Conservation (phyloP, 441 rosid species). For the Lepidium campestre region DNA sequence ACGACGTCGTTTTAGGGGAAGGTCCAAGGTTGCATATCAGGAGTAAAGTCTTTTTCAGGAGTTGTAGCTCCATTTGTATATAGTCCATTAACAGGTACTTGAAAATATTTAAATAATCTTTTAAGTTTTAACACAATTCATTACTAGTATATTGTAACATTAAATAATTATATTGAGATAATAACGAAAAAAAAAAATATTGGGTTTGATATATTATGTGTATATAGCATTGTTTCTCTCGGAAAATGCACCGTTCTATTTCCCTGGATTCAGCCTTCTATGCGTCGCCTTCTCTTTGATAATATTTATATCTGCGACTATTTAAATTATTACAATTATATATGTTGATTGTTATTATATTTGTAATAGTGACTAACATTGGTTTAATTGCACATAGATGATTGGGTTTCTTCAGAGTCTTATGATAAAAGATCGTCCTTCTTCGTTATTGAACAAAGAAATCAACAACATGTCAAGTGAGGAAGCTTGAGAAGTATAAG, state of each 20-base stretch:
- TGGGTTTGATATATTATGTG: too few species aligned
- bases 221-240: slow-evolving; percentile 67
- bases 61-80: slow-evolving; percentile 61
- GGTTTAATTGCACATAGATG: slow-evolving; percentile 41
- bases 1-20: slow-evolving; percentile 45
- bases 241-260: slow-evolving; percentile 59
- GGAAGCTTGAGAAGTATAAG: neutral
- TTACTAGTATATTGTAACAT: neutral
- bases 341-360: neutral
- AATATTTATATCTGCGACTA: neutral
- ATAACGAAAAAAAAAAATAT: neutral
- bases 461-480: neutral
- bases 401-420: slow-evolving; percentile 56
- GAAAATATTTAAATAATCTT: neutral
- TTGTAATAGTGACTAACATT: neutral
- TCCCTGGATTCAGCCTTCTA: slow-evolving; percentile 77
- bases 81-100: slow-evolving; percentile 72
- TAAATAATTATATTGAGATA: too few species aligned
- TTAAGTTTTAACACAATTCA: neutral
- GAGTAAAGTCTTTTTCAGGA: slow-evolving; percentile 56
- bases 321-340: neutral
- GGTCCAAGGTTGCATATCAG: slow-evolving; percentile 78
- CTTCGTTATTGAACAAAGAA: neutral
- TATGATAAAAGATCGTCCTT: slow-evolving; percentile 27
- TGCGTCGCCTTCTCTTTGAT: slow-evolving; percentile 63